Percentiles rank a stretch among this genome's conserved stretches.
phyloP scores from a whole-genome alignment of 2,329 filamentous ascomycete genomes.

The Mycosphaerella sp. region DNA sequence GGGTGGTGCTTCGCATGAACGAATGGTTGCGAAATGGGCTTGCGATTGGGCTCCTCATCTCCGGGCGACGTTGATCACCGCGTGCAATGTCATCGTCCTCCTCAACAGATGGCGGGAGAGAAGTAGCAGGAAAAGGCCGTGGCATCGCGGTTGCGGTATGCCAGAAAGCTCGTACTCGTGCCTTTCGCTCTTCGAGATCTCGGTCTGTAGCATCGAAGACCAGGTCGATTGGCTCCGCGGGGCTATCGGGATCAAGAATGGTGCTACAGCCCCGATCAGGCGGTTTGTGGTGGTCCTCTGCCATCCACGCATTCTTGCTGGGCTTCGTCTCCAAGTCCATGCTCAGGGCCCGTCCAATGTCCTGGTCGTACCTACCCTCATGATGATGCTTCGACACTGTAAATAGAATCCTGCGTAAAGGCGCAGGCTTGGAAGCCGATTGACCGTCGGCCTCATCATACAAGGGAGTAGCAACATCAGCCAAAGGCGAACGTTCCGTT shows the following conservation, averaged over 20 bases:
- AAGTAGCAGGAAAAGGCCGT: background rate
- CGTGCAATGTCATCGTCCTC: background rate
- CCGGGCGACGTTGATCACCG: background rate
- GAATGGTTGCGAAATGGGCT: conserved; percentile 25
- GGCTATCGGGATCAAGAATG: background rate
- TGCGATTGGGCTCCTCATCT: conserved; percentile 19
- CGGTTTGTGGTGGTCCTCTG: background rate
- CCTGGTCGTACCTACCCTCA: conserved; percentile 44
- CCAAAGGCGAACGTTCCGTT: conserved; percentile 23
- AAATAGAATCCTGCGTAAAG: conserved; percentile 12
- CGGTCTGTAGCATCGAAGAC: background rate
- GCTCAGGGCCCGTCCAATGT: background rate
- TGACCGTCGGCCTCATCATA: conserved; percentile 1
- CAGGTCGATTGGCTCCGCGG: background rate
- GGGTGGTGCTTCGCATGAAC: conserved; percentile 16
- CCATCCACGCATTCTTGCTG: background rate
- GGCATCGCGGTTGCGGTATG: background rate
- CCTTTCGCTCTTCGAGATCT: background rate
- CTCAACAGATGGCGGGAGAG: background rate
- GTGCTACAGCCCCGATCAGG: background rate
- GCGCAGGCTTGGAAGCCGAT: conserved; percentile 9
- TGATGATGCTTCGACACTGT: conserved; percentile 45
- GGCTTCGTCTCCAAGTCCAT: background rate
- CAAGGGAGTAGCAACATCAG: conserved; percentile 9
- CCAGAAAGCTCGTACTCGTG: background rate